Evolutionary conservation across 768 basidiomycete genomes (phyloP), one percentile per base, ranked within the genome.

Genomic region (Suillus occidentalis): DNA sequence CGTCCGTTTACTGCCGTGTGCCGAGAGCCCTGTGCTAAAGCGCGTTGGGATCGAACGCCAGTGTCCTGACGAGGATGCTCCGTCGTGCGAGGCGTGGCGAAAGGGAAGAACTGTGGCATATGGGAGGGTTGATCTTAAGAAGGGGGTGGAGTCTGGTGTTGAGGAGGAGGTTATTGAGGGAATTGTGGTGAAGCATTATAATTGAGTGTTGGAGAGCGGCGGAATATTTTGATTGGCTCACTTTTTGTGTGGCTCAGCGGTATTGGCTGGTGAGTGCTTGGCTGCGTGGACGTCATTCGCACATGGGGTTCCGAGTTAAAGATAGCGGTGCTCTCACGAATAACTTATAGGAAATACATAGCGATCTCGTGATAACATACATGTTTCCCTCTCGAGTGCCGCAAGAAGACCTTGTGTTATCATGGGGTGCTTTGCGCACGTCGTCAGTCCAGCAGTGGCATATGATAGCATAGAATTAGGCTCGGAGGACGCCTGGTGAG

Each of bases 111-210:
- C 71, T 7, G 66, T 70, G 36, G 63, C 72, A 4, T 80, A 79
- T 61, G 79, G 79, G 4, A 65, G 72, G 39, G 61, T 67, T 14
- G 65, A 73, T 42, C 68, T 78, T n/a, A 69, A 72, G 65, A 74
- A 73, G 45, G 68, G 66, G 14, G 65, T 63, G 13, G 69, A 72
- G 63, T 69, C 70, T n/a, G 73, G 69, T 14, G 65, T 73, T 6
- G 77, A 79, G 63, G 77, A 77, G 57, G 73, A 78, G 66, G 56
- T 77, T 39, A 62, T 78, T 39, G 71, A 72, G 39, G 76, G 76
- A 1, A 69, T 77, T 6, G 67, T 71, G 40, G 75, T 78, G 39
- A 75, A 69, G 57, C 76, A 78, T 64, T 77, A 75, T 64, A 75
- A 75, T 65, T 43, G 42, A 43, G 18, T 43, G 0, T 6, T 78